Percentiles rank a stretch among this genome's conserved stretches.
phyloP scores from a whole-genome alignment of 2,329 filamentous ascomycete species.

The Alternaria dauci region DNA sequence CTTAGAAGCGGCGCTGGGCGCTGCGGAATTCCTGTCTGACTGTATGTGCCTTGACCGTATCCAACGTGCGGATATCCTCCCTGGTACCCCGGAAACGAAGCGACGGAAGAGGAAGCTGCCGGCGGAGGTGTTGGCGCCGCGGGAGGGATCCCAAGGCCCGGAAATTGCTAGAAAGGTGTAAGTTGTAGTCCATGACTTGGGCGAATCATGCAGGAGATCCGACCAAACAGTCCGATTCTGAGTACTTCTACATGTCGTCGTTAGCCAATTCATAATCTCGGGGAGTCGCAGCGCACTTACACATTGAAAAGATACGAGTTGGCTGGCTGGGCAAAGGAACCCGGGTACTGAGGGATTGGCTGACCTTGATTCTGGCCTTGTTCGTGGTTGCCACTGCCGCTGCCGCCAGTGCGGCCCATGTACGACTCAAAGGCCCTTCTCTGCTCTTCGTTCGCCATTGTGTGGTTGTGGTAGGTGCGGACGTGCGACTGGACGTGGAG shows the following conservation, averaged over 20 bases:
- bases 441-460: constrained; percentile 43
- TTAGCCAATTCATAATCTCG: constrained; percentile 15
- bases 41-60: constrained; percentile 18
- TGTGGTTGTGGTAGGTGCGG: constrained; percentile 23
- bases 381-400: neutral
- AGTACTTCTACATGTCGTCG: constrained; percentile 17
- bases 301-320: constrained; percentile 40
- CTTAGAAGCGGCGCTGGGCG: constrained; percentile 31
- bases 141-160: constrained; percentile 31
- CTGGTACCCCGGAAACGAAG: constrained; percentile 28
- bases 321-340: constrained; percentile 23
- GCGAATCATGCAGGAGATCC: neutral
- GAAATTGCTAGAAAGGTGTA: constrained; percentile 30
- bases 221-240: neutral
- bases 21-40: constrained; percentile 23
- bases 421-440: constrained; percentile 41
- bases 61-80: constrained; percentile 21
- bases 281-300: constrained; percentile 24
- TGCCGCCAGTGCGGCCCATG: constrained; percentile 33
- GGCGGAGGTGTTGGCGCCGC: constrained; percentile 40
- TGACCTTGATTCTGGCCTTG: constrained; percentile 21
- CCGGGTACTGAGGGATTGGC: constrained; percentile 30
- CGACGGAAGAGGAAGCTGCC: constrained; percentile 29
- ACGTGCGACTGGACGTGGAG: constrained; percentile 10
- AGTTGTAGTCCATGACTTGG: constrained; percentile 6